Evolutionary conservation across 768 basidiomycete species (phyloP).

Genomic region (Panellus pusillus): DNA sequence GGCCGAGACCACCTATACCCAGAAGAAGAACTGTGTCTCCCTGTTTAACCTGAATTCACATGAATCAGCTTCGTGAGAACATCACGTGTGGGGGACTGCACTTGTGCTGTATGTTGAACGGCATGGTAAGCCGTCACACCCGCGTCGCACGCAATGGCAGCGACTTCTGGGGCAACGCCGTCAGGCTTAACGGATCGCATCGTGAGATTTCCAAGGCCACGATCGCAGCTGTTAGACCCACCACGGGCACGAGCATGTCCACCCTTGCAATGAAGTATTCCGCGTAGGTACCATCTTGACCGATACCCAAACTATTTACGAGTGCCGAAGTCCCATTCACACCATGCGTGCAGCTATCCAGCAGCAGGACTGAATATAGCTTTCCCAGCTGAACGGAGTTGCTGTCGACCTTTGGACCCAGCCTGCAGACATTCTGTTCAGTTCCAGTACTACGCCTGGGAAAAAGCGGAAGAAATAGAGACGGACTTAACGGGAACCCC

Average conservation of each 20-base stretch:
- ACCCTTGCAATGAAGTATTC: slow-evolving; percentile 14
- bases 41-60: slow-evolving; percentile 1
- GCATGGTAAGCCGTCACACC: slow-evolving; percentile 20
- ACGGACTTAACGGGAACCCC: slow-evolving; percentile 16
- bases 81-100: not conserved
- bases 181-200: slow-evolving; percentile 5
- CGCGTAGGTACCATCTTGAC: slow-evolving; percentile 16
- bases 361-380: slow-evolving; percentile 10
- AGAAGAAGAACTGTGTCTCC: slow-evolving; percentile 21
- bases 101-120: slow-evolving; percentile 18
- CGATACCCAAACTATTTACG: slow-evolving; percentile 4
- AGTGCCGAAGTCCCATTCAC: slow-evolving; percentile 1
- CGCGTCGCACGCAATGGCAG: slow-evolving; percentile 20
- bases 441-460: not conserved
- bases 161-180: slow-evolving; percentile 12
- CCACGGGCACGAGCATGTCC: slow-evolving; percentile 17
- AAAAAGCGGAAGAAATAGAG: not conserved
- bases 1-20: slow-evolving; percentile 18
- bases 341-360: slow-evolving; percentile 6
- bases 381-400: not conserved
- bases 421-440: slow-evolving; percentile 1
- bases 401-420: slow-evolving; percentile 18
- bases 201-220: not conserved
- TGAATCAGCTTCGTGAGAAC: not conserved
- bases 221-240: not conserved